Evolutionary conservation across 2,329 filamentous ascomycete species (phyloP), one percentile per base, ranked within the genome.

Genomic region (Calycina herbarum): DNA sequence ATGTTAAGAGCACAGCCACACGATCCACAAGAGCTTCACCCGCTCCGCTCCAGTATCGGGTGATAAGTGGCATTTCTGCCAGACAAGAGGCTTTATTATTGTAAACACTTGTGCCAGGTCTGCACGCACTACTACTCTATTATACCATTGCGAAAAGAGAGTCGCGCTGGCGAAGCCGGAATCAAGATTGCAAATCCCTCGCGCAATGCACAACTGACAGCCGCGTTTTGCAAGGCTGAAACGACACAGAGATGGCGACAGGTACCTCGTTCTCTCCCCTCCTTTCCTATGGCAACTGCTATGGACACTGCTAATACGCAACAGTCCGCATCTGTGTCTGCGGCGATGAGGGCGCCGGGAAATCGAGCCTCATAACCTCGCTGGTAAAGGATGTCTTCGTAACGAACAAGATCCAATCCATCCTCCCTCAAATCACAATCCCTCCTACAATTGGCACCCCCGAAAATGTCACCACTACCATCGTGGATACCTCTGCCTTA

Each of bases 301-400:
- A 3, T 57, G 7, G 7, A 33, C 29, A 29, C 20, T 66, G 59
- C 66, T 71, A 58, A 71, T 61, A 57, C 48, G n/a, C 11, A 27
- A 10, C 33, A 82, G 94, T 98, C 67, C 91, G 95, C 70, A 94
- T 98, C 75, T 97, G 93, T 78, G 92, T 98, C 66, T 97, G 94
- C 81, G 95, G 95, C 75, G 95, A 99, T 78, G 94, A 98, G 80
- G 91, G 91, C 73, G 93, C 91, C n/a, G 93, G 93, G 73, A 97
- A 97, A 81, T 95, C 91, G 67, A 95, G 92, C 78, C 85, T 97
- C 77, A 96, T 97, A 76, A 95, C 94, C 64, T 96, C 93, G 65
- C 88, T 99, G 48, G 94, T 99, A 77, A 98, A 98, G 77, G 94
- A 97, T 77, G 91, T 94, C 78, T 99, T 98, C 78, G 92, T 98